These are phyloP conservation scores for Fusarium torulosum DNA, from an alignment of 2,329 filamentous ascomycete genomes.

Conservation along the genomic window DNA sequence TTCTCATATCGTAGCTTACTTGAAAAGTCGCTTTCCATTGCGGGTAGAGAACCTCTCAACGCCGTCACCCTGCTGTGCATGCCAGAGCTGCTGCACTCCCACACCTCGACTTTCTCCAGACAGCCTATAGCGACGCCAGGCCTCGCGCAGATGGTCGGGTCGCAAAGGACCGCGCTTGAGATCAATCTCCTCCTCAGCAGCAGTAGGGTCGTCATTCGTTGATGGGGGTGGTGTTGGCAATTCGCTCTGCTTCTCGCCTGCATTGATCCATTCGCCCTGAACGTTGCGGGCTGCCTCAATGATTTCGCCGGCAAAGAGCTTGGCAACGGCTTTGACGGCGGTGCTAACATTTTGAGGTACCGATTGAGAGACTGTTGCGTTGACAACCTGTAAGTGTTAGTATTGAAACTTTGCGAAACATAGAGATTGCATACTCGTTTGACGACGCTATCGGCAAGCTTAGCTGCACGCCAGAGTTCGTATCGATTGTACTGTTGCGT, in stretches of 20 bases:
- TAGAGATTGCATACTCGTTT: conserved; percentile 66
- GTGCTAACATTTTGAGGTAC: conserved; percentile 79
- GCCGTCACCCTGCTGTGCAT: conserved; percentile 70
- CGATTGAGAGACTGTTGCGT: conserved; percentile 83
- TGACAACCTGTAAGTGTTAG: conserved; percentile 70
- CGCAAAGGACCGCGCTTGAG: conserved; percentile 69
- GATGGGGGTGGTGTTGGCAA: conserved; percentile 59
- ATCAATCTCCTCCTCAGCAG: conserved; percentile 45
- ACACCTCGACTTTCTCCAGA: conserved; percentile 73
- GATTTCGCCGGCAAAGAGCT: conserved; percentile 81
- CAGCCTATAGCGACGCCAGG: conserved; percentile 75
- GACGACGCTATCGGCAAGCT: conserved; percentile 76
- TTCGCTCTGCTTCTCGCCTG: conserved; percentile 69
- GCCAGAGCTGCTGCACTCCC: conserved; percentile 71
- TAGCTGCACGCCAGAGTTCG: conserved; percentile 77
- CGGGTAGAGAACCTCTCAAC: conserved; percentile 69
- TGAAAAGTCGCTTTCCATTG: conserved; percentile 67
- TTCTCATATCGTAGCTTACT: conserved; percentile 50
- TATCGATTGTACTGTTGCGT: conserved; percentile 76
- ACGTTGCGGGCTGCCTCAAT: conserved; percentile 78
- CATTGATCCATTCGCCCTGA: conserved; percentile 77
- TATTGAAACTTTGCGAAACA: neutral
- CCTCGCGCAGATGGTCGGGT: conserved; percentile 81
- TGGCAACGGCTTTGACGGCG: conserved; percentile 80
- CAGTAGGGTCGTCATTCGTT: conserved; percentile 49